Base-by-base conservation (phyloP, 805 yeast species). In the Candida schatavii region DNA sequence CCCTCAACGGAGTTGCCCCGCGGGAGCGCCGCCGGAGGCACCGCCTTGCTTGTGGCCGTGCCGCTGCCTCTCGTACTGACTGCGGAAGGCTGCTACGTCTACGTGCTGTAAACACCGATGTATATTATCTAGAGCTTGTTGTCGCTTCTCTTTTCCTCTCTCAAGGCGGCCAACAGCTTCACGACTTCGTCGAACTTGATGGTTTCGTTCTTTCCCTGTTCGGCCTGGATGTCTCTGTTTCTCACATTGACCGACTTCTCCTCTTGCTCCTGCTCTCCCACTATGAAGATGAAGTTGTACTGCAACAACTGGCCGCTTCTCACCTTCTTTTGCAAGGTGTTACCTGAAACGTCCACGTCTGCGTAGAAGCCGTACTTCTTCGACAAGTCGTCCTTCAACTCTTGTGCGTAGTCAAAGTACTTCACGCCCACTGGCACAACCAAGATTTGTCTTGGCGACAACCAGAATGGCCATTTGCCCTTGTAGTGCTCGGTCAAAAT, bases 381-480 rank as follows among this genome's bases (percentile, higher is more conserved):
- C 42, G 58, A 66, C 61, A 84, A 72, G 51, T 66, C 65, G 58
- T 85, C 79, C 57, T 83, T 81, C 50, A 93, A 85, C 54, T 80
- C 72, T 65, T 84, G 82, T 33, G 98, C 99, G 61, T 93, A 93
- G 50, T 83, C 96, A 59, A 75, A 81, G 75, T 84, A 91, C 67
- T 87, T 88, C 50, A 86, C 95, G 60, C 97, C 97, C 55, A 93
- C 97, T 54, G 99, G 99, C 23, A 93, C 93, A 57, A 93, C 95
- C 56, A 91, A 75, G 44, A 91, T 79, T 73, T 93, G 99, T 74
- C 99, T 85, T 59, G 99, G 99, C n/a, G 98, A 90, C 62, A 93
- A 77, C 99, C 99, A 93, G 78, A 93, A 88, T 60, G 99, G 99
- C 99, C 99, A 93, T 66, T 89, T 93, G 59, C 99, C 99, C 62